Evolutionary conservation across 495 filamentous ascomycete genomes (phyloP).

Genomic region (Stereocaulon alpinum): DNA sequence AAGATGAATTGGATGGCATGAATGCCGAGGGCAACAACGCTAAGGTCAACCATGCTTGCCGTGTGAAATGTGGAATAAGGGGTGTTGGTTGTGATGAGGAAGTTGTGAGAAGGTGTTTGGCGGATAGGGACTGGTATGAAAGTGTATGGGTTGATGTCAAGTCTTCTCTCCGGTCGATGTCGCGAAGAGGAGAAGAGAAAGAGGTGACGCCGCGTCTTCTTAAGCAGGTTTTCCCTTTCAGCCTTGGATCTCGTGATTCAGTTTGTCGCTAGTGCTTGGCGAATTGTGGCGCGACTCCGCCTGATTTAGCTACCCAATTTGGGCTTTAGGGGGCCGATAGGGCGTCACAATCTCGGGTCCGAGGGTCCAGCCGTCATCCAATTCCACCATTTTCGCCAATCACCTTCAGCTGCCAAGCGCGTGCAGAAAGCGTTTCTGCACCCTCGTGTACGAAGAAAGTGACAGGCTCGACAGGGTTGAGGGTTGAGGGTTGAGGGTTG

Average conservation of each 20-base stretch:
- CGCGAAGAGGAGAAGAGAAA: not conserved
- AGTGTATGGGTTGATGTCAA: not conserved
- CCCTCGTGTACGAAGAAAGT: too few species aligned
- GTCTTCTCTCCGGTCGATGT: not conserved
- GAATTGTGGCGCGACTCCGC: not conserved
- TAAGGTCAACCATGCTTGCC: conserved; percentile 32
- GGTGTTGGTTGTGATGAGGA: not conserved
- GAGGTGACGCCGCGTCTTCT: not conserved
- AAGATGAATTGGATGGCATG: conserved; percentile 57
- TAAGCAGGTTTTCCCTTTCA: not conserved
- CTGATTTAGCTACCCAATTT: not conserved
- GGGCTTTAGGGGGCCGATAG: not conserved
- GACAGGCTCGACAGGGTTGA: too few species aligned
- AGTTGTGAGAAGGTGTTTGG: not conserved
- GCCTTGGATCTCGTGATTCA: not conserved
- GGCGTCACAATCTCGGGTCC: not conserved
- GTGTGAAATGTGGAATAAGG: not conserved
- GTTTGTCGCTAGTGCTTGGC: not conserved
- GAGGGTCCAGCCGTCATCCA: not conserved
- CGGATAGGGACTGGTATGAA: not conserved
- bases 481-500: too few species aligned
- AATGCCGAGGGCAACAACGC: conserved; percentile 37
- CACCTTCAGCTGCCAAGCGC: not conserved
- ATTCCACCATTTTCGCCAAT: not conserved
- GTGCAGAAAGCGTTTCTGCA: not conserved